These are phyloP conservation scores for Globisporangium takayamanum DNA, from an alignment of 352 stramenopile genomes.

Conservation along the genomic window DNA sequence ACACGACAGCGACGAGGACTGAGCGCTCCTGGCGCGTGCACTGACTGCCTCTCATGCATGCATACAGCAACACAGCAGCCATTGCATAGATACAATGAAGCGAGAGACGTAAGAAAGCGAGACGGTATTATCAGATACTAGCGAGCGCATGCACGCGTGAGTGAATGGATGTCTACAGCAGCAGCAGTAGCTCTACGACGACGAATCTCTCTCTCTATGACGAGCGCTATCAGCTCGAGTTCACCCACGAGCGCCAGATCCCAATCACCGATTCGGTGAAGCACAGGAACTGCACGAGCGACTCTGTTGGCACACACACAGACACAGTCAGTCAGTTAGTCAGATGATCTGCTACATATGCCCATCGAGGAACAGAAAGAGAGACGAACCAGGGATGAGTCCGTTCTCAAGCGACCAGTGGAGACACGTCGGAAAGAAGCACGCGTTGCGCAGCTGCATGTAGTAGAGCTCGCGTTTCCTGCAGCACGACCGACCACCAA, in stretches of 20 bases:
- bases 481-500: background rate
- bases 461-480: constrained; percentile 74
- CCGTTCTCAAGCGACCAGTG: constrained; percentile 76
- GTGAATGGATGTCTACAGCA: background rate
- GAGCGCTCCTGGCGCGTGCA: background rate
- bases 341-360: constrained; percentile 1
- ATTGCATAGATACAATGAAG: too few species aligned
- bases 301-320: constrained; percentile 27
- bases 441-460: constrained; percentile 74
- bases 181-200: background rate
- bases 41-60: too few species aligned
- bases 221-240: constrained; percentile 22
- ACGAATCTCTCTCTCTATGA: background rate
- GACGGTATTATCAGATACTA: too few species aligned
- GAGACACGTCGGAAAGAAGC: constrained; percentile 70
- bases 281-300: constrained; percentile 63
- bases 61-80: too few species aligned
- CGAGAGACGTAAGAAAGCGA: too few species aligned
- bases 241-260: constrained; percentile 71
- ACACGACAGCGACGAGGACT: constrained; percentile 5
- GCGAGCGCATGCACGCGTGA: background rate
- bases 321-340: background rate
- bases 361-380: background rate
- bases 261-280: constrained; percentile 58
- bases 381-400: constrained; percentile 47